phyloP scores from a whole-genome alignment of 2,329 filamentous ascomycete species.

The Raffaelea albimanens region DNA sequence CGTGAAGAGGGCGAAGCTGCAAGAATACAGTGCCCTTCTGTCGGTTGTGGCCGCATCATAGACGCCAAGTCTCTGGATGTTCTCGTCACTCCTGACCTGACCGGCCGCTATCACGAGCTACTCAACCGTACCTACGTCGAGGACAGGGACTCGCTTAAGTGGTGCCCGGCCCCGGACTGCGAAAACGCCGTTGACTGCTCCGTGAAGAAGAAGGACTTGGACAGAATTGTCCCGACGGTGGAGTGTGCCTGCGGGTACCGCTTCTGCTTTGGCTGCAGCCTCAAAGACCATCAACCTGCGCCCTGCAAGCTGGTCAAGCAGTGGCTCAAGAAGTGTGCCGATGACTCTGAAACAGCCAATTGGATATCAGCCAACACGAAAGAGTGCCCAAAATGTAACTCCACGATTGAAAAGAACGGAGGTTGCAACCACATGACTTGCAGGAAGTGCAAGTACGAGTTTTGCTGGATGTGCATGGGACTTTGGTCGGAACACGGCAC shows the following conservation, averaged over 20 bases:
- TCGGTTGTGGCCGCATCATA: conserved; percentile 80
- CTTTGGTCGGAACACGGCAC: conserved; percentile 97
- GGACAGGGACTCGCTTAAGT: conserved; percentile 90
- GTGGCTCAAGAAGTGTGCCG: conserved; percentile 97
- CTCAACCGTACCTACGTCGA: conserved; percentile 94
- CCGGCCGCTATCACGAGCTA: conserved; percentile 66
- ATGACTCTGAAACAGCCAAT: conserved; percentile 96
- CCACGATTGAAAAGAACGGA: conserved; percentile 97
- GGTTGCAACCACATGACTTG: conserved; percentile 98
- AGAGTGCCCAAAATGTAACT: conserved; percentile 91
- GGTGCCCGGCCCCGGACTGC: conserved; percentile 98
- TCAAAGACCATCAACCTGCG: conserved; percentile 85
- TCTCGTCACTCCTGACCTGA: conserved; percentile 51
- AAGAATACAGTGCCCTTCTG: conserved; percentile 84
- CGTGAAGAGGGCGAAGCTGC: conserved; percentile 91
- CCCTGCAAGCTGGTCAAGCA: conserved; percentile 85
- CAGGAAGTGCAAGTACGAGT: conserved; percentile 89
- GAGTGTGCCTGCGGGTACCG: conserved; percentile 73
- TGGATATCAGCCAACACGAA: conserved; percentile 99
- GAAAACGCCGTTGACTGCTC: conserved; percentile 83
- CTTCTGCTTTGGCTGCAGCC: conserved; percentile 92
- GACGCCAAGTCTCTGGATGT: conserved; percentile 82
- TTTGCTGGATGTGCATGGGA: conserved; percentile 99
- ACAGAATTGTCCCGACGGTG: conserved; percentile 81
- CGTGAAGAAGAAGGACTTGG: conserved; percentile 80